phyloP scores from a whole-genome alignment of 257 asterid species.

The Galeopsis tetrahit region DNA sequence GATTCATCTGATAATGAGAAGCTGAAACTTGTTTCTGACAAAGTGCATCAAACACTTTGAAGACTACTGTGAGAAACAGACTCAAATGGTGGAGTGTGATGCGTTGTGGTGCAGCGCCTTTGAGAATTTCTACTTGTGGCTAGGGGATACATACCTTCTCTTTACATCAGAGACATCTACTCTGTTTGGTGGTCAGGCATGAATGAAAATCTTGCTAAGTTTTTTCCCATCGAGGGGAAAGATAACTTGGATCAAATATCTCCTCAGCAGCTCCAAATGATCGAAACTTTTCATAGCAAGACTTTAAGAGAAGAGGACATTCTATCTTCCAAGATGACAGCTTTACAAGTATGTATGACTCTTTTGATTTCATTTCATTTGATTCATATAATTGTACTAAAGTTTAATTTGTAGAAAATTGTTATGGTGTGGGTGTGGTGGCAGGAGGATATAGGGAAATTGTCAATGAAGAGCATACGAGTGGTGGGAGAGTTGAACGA shows the following conservation, averaged over 20 bases:
- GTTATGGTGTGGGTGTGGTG: not conserved
- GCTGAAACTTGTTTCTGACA: not conserved
- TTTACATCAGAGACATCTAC: conserved; percentile 37
- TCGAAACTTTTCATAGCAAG: conserved; percentile 40
- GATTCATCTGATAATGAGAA: not conserved
- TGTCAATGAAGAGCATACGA: conserved; percentile 26
- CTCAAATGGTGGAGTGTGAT: conserved; percentile 31
- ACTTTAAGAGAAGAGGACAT: conserved; percentile 38
- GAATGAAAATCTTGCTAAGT: conserved; percentile 25
- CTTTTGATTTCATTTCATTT: too few species aligned
- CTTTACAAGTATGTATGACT: conserved; percentile 27
- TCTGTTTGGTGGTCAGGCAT: conserved; percentile 39
- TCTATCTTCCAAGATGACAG: conserved; percentile 35
- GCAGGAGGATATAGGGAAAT: conserved; percentile 50
- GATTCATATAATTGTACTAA: too few species aligned
- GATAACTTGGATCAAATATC: conserved; percentile 34
- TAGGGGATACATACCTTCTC: conserved; percentile 29
- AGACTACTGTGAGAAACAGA: conserved; percentile 32
- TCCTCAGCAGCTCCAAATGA: conserved; percentile 31
- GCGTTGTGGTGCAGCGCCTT: conserved; percentile 44
- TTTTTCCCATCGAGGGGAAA: conserved; percentile 16
- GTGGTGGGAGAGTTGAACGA: conserved; percentile 29
- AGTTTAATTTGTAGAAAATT: too few species aligned
- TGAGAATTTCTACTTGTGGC: conserved; percentile 31
- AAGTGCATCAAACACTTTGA: conserved; percentile 21